Evolutionary conservation across 176 grass and related monocot species (phyloP), one percentile per base, ranked within the genome.

Genomic region (Tillandsia leiboldiana): DNA sequence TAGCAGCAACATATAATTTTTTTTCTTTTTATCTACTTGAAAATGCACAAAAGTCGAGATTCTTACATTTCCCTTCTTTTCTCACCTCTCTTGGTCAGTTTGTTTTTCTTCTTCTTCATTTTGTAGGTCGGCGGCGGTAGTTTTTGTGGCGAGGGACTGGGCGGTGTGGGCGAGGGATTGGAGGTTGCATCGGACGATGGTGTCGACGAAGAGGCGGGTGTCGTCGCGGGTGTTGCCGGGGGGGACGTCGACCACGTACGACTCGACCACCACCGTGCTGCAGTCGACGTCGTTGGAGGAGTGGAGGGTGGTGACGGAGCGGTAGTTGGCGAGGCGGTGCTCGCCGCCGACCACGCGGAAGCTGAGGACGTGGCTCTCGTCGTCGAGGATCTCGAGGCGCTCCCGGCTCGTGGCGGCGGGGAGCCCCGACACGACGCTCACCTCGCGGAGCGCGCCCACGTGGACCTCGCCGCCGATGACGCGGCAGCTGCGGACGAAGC

Each of bases 171-270:
- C 86, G n/a, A 96, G 73, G 20, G 83, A 85, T 33, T 81, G 86
- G 68, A 89, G 92, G 70, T 96, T 96, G 79, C 73, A 78, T 9
- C 86, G 78, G 65, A 96, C 70, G 69, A 96, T 96, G 73, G 86
- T 92, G 65, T 89, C 86, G 10, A 81, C 81, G 82, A 96, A 92
- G 15, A 75, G 12, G 63, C 70, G 71, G 22, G 86, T 96, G 80
- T 91, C 92, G 2, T 96, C 88, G 23, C 2, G 53, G 1, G 92
- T 96, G 86, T 96, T 96, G 28, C 86, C 88, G n/a, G 28, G 12
- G 48, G 88, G 92, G 48, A 96, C 75, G 72, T 96, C 88, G 50
- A 91, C 92, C 26, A 91, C 81, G 51, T 96, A 96, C n/a, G 92
- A 91, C 76, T 96, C 92, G 9, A 89, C 83, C 42, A 96, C 92